Base-by-base conservation (phyloP, 495 filamentous ascomycete genomes). In the Hypoxylon fragiforme region DNA sequence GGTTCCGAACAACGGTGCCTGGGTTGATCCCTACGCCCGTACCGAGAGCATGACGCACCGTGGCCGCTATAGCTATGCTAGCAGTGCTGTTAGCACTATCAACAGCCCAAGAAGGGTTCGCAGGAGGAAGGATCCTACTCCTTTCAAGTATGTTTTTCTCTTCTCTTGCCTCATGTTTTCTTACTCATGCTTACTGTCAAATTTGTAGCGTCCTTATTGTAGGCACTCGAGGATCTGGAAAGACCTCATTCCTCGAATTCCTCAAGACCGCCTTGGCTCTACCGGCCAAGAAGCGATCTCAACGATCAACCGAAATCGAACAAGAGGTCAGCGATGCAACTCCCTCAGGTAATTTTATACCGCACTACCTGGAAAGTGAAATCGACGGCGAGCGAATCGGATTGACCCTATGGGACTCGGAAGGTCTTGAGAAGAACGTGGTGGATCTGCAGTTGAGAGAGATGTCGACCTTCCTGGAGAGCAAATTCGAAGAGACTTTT, bases 401-500 rank as follows among this genome's bases (percentile, higher is more conserved):
- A 11, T 73, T 98, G 53, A 97, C 94, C 3, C 74, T 98, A 19
- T 97, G 92, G 94, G 94, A 98, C 63, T 97, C 94, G 11, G 84
- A 89, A 58, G 94, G 94, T 1, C 73, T 98, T 46, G 92, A 98
- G 74, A 91, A 89, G 79, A 90, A 89, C 68, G 82, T 96, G 19
- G 91, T 95, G 36, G 94, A 97, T 70, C 77, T 97, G 42, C 94
- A 98, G 71, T 76, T 98, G 50, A 87, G 92, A 44, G 90, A 92
- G 55, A 91, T 96, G 71, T 85, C 88, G 19, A 81, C 86, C 9
- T 98, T 98, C 77, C 75, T 98, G 45, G 94, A 98, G 74, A 92
- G 87, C 71, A 98, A 97, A 69, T 98, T 98, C 56, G 92, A 97
- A 69, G 95, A 98, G 66, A 97, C 94, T 0, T 92, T 97, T 68